A percentile compares a stretch with the other conserved stretches of the same genome.
Conservation (phyloP, 306 rosid genomes). For the Parietaria judaica region DNA sequence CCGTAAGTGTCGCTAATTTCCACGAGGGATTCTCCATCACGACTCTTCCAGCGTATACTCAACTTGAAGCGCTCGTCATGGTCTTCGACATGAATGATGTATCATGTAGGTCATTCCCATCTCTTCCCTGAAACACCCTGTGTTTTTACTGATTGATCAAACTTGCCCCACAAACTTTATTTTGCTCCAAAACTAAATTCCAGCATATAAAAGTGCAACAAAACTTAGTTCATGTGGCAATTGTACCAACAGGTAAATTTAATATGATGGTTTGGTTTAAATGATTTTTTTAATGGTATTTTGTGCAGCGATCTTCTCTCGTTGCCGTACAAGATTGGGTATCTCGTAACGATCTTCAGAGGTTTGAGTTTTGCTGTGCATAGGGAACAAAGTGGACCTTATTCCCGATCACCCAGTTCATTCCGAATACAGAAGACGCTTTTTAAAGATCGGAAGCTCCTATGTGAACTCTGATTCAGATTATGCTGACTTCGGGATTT, state of each 20-base stretch:
- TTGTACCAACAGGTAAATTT: no score
- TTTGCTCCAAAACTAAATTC: no score
- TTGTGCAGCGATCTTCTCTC: conserved; percentile 57
- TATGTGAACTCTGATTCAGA: conserved; percentile 31
- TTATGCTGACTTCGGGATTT: conserved; percentile 55
- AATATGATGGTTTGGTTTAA: conserved; percentile 8
- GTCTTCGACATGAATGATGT: conserved; percentile 76
- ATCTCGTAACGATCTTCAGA: conserved; percentile 49
- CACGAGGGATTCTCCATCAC: conserved; percentile 43
- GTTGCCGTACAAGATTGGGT: conserved; percentile 62
- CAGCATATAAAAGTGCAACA: no score
- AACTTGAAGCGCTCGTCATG: conserved; percentile 67
- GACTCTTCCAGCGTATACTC: conserved; percentile 36
- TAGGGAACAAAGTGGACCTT: conserved; percentile 88
- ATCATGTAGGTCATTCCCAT: conserved; percentile 26
- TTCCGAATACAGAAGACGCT: conserved; percentile 58
- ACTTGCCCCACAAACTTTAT: no score
- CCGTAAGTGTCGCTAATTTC: conserved; percentile 65
- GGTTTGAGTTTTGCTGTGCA: conserved; percentile 65
- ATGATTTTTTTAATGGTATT: conserved; percentile 5
- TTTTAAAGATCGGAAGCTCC: conserved; percentile 43
- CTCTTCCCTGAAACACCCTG: neutral
- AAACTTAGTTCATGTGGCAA: no score
- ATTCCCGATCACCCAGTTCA: conserved; percentile 73
- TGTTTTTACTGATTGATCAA: no score